Evolutionary conservation across 495 filamentous ascomycete species (phyloP), one percentile per base, ranked within the genome.

Genomic region (Stereocaulon alpinum): DNA sequence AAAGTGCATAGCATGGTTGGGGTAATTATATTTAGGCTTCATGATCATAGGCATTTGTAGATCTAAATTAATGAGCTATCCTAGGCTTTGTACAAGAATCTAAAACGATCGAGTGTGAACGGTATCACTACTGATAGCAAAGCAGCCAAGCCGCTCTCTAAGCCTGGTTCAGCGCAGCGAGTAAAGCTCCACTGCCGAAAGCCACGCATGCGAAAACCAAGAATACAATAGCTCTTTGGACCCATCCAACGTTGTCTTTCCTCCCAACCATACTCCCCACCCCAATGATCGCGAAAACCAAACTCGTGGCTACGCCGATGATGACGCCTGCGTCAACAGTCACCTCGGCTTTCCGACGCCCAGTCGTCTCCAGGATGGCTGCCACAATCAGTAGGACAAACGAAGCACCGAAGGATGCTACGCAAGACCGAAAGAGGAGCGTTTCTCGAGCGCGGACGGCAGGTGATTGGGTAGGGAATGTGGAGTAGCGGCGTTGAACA

Each of bases 291-390:
- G 79, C 81, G 64, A 81, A 77, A 55, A 80, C 70, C 27, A 84
- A 63, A 54, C 76, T 78, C 0, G 75, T 67, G 22, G 79, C 70
- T n/a, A 83, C 79, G 11, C 81, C 82, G 20, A 82, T 67, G 9
- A 82, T 73, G 32, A 82, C 81, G 22, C 81, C 84, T 2, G 74
- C 76, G 59, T 86, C 82, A 5, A 86, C 83, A 61, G 82, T 77
- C 45, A 78, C 66, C 1, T 72, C 69, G 56, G 78, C 70, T 65
- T 75, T 78, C 56, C 77, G 76, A 4, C 74, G 70, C 4, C 81
- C 80, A 6, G 82, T 81, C 4, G 69, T 63, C 52, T 81, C 75
- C 5, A 86, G 71, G 7, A 82, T 64, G 10, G 69, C 70, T 1
- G 82, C 77, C 27, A 86, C 68, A 55, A 72, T 59, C 29, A 85